These are phyloP conservation scores for Verruconis gallopava DNA, from an alignment of 2,329 filamentous ascomycete species.

Conservation along the genomic window DNA sequence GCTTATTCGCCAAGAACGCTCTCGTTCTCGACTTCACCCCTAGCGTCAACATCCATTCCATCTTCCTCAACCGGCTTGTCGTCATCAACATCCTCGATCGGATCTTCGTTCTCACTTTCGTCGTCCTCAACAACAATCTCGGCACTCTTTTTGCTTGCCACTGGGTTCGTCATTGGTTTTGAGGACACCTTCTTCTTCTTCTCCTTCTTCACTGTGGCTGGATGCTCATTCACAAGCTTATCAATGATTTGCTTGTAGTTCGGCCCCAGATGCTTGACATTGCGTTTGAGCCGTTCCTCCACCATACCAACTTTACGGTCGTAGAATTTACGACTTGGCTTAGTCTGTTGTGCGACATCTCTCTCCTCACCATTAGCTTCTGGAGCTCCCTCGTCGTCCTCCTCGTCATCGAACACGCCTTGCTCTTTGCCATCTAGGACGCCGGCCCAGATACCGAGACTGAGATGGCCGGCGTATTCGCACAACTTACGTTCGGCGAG, in stretches of 20 bases:
- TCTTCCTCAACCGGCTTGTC: slow-evolving; percentile 21
- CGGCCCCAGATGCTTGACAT: slow-evolving; percentile 64
- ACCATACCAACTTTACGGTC: slow-evolving; percentile 47
- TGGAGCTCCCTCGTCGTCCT: slow-evolving; percentile 38
- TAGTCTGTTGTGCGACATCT: slow-evolving; percentile 33
- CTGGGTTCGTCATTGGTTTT: not conserved
- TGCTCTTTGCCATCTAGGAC: slow-evolving; percentile 49
- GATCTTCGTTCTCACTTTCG: slow-evolving; percentile 24
- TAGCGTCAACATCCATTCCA: slow-evolving; percentile 22
- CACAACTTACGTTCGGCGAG: slow-evolving; percentile 10
- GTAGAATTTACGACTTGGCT: slow-evolving; percentile 36
- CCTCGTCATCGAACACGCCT: slow-evolving; percentile 44
- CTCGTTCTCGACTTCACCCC: slow-evolving; percentile 29
- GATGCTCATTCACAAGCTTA: slow-evolving; percentile 59
- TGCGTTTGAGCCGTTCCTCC: slow-evolving; percentile 59
- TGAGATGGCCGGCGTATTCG: slow-evolving; percentile 10
- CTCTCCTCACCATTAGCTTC: slow-evolving; percentile 31
- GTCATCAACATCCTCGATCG: slow-evolving; percentile 22
- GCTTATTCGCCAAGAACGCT: slow-evolving; percentile 29
- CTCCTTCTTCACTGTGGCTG: slow-evolving; percentile 29
- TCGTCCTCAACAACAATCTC: slow-evolving; percentile 22
- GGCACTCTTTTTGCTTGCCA: slow-evolving; percentile 21
- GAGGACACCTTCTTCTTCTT: slow-evolving; percentile 20
- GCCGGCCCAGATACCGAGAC: slow-evolving; percentile 10
- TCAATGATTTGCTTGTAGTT: slow-evolving; percentile 78